Evolutionary conservation across 495 filamentous ascomycete genomes (phyloP).

Genomic region (Daldinia loculata): DNA sequence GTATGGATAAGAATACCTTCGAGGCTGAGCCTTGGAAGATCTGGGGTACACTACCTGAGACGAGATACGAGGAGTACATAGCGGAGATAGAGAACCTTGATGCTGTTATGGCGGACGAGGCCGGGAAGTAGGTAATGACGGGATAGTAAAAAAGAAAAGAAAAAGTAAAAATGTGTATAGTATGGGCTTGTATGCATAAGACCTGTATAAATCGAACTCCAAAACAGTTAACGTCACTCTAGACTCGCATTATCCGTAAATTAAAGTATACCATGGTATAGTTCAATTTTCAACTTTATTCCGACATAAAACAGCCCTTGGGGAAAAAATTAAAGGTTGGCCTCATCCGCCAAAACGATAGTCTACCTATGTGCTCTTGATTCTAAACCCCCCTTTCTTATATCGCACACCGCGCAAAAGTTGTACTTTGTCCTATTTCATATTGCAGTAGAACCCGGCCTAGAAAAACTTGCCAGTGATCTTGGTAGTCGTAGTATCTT

Average conservation of each 20-base stretch:
- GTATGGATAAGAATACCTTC: slow-evolving; percentile 58
- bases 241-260: background rate
- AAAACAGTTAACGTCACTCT: background rate
- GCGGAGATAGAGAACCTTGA: slow-evolving; percentile 20
- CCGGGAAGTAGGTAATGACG: background rate
- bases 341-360: background rate
- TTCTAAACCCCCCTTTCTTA: background rate
- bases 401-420: background rate
- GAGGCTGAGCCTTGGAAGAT: slow-evolving; percentile 73
- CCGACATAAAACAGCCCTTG: background rate
- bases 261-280: background rate
- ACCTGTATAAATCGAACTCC: slow-evolving; percentile 8
- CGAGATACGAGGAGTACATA: slow-evolving; percentile 60
- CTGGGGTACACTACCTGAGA: slow-evolving; percentile 74
- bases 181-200: slow-evolving; percentile 2
- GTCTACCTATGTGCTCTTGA: background rate
- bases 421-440: background rate
- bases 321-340: background rate
- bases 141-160: background rate
- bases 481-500: slow-evolving; percentile 50
- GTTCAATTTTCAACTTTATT: background rate
- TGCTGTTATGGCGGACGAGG: background rate
- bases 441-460: background rate
- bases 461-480: slow-evolving; percentile 63
- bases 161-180: slow-evolving; percentile 4